These are phyloP conservation scores for Tanacetum coccineum DNA, from an alignment of 129 eudicot genomes.

Conservation along the genomic window DNA sequence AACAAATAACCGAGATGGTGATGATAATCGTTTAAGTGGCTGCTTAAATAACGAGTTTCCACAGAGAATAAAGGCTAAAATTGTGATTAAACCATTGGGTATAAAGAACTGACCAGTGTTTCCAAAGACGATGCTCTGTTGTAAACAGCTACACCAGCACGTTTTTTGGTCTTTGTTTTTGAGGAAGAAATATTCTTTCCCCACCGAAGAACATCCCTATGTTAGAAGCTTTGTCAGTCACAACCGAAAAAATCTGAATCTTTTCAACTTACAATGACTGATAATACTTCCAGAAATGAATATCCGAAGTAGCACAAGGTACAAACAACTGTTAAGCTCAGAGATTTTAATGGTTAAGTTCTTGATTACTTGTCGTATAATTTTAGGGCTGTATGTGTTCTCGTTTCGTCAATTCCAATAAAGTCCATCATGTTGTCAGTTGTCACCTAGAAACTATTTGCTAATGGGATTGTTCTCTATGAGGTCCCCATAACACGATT, in stretches of 20 bases:
- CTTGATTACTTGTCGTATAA: too few species aligned
- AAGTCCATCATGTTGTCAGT: too few species aligned
- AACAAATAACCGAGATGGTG: neutral
- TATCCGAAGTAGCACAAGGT: constrained; percentile 1
- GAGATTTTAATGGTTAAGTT: too few species aligned
- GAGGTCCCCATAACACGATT: too few species aligned
- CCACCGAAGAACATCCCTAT: constrained; percentile 84
- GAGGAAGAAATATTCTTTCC: constrained; percentile 76
- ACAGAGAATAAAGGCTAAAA: neutral
- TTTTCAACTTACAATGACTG: neutral
- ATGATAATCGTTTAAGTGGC: neutral
- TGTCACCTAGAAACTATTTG: too few species aligned
- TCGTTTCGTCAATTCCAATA: too few species aligned
- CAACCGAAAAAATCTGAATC: neutral
- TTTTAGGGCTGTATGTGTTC: too few species aligned
- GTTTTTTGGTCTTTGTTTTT: constrained; percentile 82
- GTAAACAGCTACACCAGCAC: constrained; percentile 96
- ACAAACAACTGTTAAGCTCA: neutral
- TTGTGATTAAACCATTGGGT: neutral
- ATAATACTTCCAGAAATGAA: constrained; percentile 2
- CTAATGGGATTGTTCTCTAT: too few species aligned
- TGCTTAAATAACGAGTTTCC: neutral
- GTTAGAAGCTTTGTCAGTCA: constrained; percentile 16
- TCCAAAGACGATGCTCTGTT: constrained; percentile 93
- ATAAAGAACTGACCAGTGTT: constrained; percentile 67